Evolutionary conservation across 495 filamentous ascomycete genomes (phyloP), one percentile per base, ranked within the genome.

Genomic region (Lasiosphaeria miniovina): DNA sequence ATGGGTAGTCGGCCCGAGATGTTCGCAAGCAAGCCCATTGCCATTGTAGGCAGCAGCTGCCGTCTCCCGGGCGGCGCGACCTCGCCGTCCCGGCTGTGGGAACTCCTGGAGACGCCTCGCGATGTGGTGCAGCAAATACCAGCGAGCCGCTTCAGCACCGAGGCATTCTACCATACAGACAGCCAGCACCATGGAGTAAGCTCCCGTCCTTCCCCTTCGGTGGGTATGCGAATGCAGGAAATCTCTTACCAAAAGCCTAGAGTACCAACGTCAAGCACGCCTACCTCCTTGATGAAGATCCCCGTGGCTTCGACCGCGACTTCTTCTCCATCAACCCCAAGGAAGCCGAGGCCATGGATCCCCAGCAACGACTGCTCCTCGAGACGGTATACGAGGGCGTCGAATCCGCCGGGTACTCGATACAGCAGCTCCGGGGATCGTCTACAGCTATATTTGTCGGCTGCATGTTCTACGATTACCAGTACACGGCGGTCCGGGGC

Each of bases 391-490:
- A 58, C 45, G 55, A 57, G 33, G 17, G n/a, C 4, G 41, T 74
- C 17, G 70, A 72, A 31, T 61, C 67, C 63, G 82, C 84, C 51
- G 91, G 62, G 82, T 89, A 0, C 80, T 83, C 9, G 74, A 49
- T 61, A 4, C 17, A 49, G n/a, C 31, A 35, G 11, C 34, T 61
- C 32, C 15, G 36, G 0, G 59, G 55, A 3, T 38, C 52, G n/a
- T n/a, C 34, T 36, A 61, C 49, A 0, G 54, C 41, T 31, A 36
- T 90, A 87, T 0, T 86, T 89, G 62, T 81, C 84, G 49, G 89
- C 86, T 87, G 88, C 6, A 84, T 75, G 63, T 82, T 86, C 14
- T 81, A 88, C 66, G 79, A 89, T 4, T 85, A 91, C 52, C 88
- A 88, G 9, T 86, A 87, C 3, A 54, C 58, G 4, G 35, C 40